Percentiles rank a stretch among this genome's conserved stretches.
phyloP scores from a whole-genome alignment of 2,329 filamentous ascomycete species.

The Cytospora piceicola region DNA sequence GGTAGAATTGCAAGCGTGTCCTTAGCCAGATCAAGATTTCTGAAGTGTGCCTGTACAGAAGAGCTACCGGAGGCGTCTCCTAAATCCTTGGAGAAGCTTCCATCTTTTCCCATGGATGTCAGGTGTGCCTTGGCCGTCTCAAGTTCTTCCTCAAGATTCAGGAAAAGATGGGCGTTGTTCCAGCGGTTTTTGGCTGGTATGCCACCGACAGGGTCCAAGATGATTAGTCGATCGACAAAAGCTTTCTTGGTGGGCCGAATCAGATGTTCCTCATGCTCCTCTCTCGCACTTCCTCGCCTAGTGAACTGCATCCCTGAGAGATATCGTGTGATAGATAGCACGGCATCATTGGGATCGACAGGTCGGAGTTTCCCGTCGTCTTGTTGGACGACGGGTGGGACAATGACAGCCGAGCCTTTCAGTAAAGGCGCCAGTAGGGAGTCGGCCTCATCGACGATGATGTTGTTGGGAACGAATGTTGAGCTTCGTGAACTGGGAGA shows the following conservation, averaged over 20 bases:
- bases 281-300: slow-evolving; percentile 42
- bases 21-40: slow-evolving; percentile 75
- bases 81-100: slow-evolving; percentile 1
- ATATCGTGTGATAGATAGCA: slow-evolving; percentile 77
- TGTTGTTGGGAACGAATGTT: slow-evolving; percentile 38
- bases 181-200: slow-evolving; percentile 70
- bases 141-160: slow-evolving; percentile 94
- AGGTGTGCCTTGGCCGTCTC: slow-evolving; percentile 68
- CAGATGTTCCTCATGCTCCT: slow-evolving; percentile 35
- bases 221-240: slow-evolving; percentile 80
- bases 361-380: slow-evolving; percentile 40
- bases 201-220: slow-evolving; percentile 85
- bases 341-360: slow-evolving; percentile 61
- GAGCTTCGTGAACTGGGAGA: slow-evolving; percentile 35
- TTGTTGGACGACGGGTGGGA: slow-evolving; percentile 48
- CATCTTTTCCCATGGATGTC: slow-evolving; percentile 32
- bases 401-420: slow-evolving; percentile 70
- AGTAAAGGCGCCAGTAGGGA: slow-evolving; percentile 68
- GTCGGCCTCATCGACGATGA: slow-evolving; percentile 51
- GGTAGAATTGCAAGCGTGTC: slow-evolving; percentile 76
- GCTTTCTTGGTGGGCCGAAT: slow-evolving; percentile 51
- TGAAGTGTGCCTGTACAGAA: slow-evolving; percentile 53
- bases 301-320: slow-evolving; percentile 67
- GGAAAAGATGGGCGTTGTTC: slow-evolving; percentile 76
- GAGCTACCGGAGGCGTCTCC: slow-evolving; percentile 36